Base-by-base conservation (phyloP, 805 yeast species). In the Yarrowia sp. region DNA sequence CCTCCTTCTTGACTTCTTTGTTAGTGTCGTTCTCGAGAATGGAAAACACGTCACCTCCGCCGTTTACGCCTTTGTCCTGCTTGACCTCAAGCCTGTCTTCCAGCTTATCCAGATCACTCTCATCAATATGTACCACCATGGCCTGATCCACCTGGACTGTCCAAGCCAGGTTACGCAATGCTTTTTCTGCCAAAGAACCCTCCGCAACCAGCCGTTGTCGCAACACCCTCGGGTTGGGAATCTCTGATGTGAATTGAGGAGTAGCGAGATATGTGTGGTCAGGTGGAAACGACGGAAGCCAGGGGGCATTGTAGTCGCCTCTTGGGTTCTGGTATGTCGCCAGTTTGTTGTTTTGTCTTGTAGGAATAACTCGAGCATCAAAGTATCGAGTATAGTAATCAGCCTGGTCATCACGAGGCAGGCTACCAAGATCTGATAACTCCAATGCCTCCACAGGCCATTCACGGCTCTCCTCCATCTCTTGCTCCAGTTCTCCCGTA, bases 221-320 rank as follows among this genome's bases (percentile, higher is more conserved):
- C 64, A 93, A 80, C 65, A 82, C 78, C 68, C 87, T 84, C 67
- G 92, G 90, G 71, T 90, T 93, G 1, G 86, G 82, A 16, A 86
- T 76, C 21, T 86, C 79, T 24, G 83, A 78, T 65, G 86, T 81
- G 72, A 79, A 92, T 67, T 81, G 81, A 0, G 96, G 88, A 0
- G 97, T 89, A 65, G 86, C 83, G 74, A 84, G 85, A 73, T 88
- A 93, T 0, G 98, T 93, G 75, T 92, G 96, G 71, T 91, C 96
- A 0, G 98, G 97, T 0, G 99, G 99, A 30, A 93, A 80, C 12
- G 85, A 85, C 0, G 99, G 99, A 69, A 93, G 77, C 86, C 92
- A 92, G 6, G 77, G 72, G 0, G 96, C 96, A 8, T 90, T 81
- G 66, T 84, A 83, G 5, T 73, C 72, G 54, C 77, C 77, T 38